phyloP scores from a whole-genome alignment of 2,329 filamentous ascomycete genomes.

The Tolypocladium paradoxum region DNA sequence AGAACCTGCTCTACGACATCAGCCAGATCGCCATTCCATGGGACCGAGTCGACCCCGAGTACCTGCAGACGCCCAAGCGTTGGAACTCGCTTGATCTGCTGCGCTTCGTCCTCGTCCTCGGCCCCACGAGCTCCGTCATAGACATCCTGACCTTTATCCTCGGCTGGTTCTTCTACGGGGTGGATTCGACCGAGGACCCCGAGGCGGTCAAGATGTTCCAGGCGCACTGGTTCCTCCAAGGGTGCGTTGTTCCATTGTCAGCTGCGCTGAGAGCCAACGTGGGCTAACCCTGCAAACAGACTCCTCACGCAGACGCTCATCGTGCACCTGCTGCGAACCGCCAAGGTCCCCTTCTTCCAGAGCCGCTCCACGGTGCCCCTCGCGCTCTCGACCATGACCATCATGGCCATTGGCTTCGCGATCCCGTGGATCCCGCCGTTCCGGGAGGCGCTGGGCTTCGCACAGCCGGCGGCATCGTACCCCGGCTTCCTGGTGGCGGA shows the following conservation, averaged over 20 bases:
- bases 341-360: slow-evolving; percentile 15
- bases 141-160: slow-evolving; percentile 13
- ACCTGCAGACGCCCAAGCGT: slow-evolving; percentile 13
- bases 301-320: slow-evolving; percentile 18
- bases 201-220: slow-evolving; percentile 9
- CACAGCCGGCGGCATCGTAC: slow-evolving; percentile 8
- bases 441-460: slow-evolving; percentile 9
- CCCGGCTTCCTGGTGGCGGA: slow-evolving; percentile 14
- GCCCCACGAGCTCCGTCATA: slow-evolving; percentile 17
- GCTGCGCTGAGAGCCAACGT: background rate
- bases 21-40: slow-evolving; percentile 19
- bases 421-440: slow-evolving; percentile 15
- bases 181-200: slow-evolving; percentile 6
- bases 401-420: slow-evolving; percentile 15
- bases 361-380: slow-evolving; percentile 11
- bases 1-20: slow-evolving; percentile 18
- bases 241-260: slow-evolving; percentile 2
- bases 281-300: background rate
- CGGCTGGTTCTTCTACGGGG: slow-evolving; percentile 14
- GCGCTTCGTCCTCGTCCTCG: slow-evolving; percentile 15
- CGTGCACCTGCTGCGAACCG: slow-evolving; percentile 15
- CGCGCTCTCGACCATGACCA: slow-evolving; percentile 11
- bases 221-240: slow-evolving; percentile 17
- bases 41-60: slow-evolving; percentile 16
- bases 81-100: slow-evolving; percentile 17